Evolutionary conservation across 2,329 filamentous ascomycete genomes (phyloP), one percentile per base, ranked within the genome.

Genomic region (Beauveria medogensis): DNA sequence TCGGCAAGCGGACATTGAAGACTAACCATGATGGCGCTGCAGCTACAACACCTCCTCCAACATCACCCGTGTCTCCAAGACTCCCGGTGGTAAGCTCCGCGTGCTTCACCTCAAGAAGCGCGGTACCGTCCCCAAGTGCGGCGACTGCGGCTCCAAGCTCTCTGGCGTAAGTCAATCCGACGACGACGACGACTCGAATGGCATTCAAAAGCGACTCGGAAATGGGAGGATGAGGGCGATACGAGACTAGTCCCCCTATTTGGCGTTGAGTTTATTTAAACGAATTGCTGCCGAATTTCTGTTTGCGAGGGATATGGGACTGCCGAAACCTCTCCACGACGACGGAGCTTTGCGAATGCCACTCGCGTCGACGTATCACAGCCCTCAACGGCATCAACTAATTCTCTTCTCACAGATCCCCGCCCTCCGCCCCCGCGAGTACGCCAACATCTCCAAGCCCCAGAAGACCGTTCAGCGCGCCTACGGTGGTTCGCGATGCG

Each of bases 51-150:
- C 93, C 78, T 84, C 84, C 78, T 96, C 91, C 79, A 97, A 99
- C 90, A 91, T 92, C 81, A 93, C 94, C 78, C 90, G 94, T 77
- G 85, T 95, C 74, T 79, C 96, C 80, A 94, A 94, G 87, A 99
- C 94, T 70, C 94, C 95, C 70, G 95, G 94, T 79, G 94, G 94
- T 78, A 86, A 93, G 78, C 88, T 96, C 75, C 88, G 94, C 78
- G 88, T 96, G 77, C 90, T 97, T 73, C 93, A 99, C 89, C 92
- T 97, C 85, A 97, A 97, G 90, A 99, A 99, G 91, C 90, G 88
- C 79, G 94, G 92, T 72, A 96, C 92, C 77, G 90, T 92, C 68
- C 94, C 94, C 77, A 99, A 99, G 86, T 99, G 94, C 78, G 91
- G 95, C 86, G 94, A 99, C 86, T 99, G 95, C 77, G 94, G 94